Conservation (phyloP, 2,329 filamentous ascomycete genomes). For the Pezicula radicicola region DNA sequence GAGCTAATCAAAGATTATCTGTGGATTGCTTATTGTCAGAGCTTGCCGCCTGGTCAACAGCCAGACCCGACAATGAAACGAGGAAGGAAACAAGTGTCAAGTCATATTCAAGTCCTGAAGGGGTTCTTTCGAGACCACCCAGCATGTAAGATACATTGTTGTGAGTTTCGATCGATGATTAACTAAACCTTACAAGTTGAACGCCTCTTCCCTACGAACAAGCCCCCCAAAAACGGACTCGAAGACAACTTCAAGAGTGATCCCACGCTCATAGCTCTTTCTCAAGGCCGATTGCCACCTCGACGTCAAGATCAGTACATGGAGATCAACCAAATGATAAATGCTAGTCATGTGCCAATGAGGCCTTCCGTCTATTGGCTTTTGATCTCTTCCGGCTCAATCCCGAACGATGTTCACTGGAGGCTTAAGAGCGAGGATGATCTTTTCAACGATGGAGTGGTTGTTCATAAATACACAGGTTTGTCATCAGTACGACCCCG, state of each 20-base stretch:
- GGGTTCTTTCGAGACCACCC: conserved; percentile 61
- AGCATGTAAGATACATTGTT: conserved; percentile 48
- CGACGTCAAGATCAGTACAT: conserved; percentile 16
- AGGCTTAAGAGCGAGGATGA: conserved; percentile 16
- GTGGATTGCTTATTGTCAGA: conserved; percentile 43
- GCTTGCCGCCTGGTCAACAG: conserved; percentile 41
- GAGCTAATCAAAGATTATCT: conserved; percentile 70
- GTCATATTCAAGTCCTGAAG: conserved; percentile 69
- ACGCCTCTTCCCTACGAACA: conserved; percentile 55
- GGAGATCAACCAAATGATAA: conserved; percentile 9
- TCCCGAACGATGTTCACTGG: conserved; percentile 14
- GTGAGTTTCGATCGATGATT: not conserved
- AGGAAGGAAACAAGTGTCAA: conserved; percentile 62
- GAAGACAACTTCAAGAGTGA: conserved; percentile 62
- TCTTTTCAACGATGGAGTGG: conserved; percentile 12
- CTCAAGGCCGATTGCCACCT: conserved; percentile 36
- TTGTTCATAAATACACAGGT: conserved; percentile 22
- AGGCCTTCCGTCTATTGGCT: conserved; percentile 24
- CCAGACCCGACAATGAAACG: conserved; percentile 42
- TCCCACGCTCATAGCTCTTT: conserved; percentile 58
- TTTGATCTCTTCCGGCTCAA: conserved; percentile 17
- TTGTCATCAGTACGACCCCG: conserved; percentile 13
- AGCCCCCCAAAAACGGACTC: conserved; percentile 50
- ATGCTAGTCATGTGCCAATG: conserved; percentile 10
- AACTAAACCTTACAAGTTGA: conserved; percentile 28